Base-by-base conservation (phyloP, 352 stramenopile genomes). In the Phytophthora sansomeana region DNA sequence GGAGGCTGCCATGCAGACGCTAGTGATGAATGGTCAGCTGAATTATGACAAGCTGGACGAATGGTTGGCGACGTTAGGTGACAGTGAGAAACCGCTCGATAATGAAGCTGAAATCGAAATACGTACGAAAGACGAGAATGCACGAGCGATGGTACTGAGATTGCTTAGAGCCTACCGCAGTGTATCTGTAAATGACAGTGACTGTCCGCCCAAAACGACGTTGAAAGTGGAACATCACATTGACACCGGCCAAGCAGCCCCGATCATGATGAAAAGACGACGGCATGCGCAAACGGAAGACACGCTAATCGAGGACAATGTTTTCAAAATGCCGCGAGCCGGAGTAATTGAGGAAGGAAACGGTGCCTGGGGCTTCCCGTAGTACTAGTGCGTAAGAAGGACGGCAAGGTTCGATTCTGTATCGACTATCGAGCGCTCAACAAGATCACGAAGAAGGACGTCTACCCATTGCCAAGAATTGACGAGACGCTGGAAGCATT, bases 201-300 rank as follows among this genome's bases (percentile, higher is more conserved):
- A 50, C 29, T 73, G 65, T 43, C 53, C 52, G 5, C 65, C 58
- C 3, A 21, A 30, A 6, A 73, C 51, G 16, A 47, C 11, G 5
- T 57, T 62, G 0, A 46, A 57, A 11, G 52, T 68, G 4, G 17
- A 50, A 11, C 67, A 67, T 29, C 54, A 70, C 44, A 77, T 77
- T 26, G 35, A 63, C 13, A 77, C 69, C 0, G 48, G 58, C 1
- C 29, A 36, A 1, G 38, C 51, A 0, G 41, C 46, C 19, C 63
- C 63, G 5, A 67, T 77, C 5, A 24, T 56, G 17, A 33, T 55
- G n/a, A 62, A 60, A 6, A 3, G 30, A 9, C 49, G 32, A 5
- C 10, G 58, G 2, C 59, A 72, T 4, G 33, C 43, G 4, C 44
- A 55, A 5, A 13, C 5, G 4, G 52, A 73, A 35, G 50, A 69